phyloP scores from a whole-genome alignment of 73 alveolate species.

The Paramecium octaurelia region DNA sequence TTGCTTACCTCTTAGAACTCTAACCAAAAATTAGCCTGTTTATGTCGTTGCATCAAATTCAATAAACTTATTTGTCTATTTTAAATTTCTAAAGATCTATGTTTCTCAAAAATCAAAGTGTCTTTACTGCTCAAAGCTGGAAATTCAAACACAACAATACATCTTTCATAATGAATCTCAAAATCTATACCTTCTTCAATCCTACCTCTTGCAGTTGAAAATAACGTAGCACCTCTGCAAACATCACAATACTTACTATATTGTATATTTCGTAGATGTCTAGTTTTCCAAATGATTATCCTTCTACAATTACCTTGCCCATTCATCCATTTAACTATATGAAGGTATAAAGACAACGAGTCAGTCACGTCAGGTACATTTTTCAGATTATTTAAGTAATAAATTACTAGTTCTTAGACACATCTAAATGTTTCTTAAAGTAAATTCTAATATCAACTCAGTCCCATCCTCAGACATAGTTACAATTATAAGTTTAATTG shows the following conservation, averaged over 20 bases:
- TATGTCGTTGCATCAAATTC: slow-evolving; percentile 89
- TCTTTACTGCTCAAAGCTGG: slow-evolving; percentile 79
- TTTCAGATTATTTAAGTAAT: slow-evolving; percentile 70
- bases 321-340: slow-evolving; percentile 76
- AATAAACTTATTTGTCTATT: slow-evolving; percentile 78
- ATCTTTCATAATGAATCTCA: slow-evolving; percentile 80
- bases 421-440: slow-evolving; percentile 78
- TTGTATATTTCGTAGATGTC: slow-evolving; percentile 61
- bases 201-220: slow-evolving; percentile 86
- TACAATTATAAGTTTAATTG: slow-evolving; percentile 78
- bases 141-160: slow-evolving; percentile 84
- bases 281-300: slow-evolving; percentile 72
- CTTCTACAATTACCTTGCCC: slow-evolving; percentile 81
- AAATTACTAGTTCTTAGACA: slow-evolving; percentile 82
- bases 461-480: slow-evolving; percentile 78
- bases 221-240: slow-evolving; percentile 90
- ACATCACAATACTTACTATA: slow-evolving; percentile 78
- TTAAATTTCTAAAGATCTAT: slow-evolving; percentile 72
- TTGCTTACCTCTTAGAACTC: slow-evolving; percentile 77
- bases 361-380: slow-evolving; percentile 93
- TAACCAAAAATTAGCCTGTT: slow-evolving; percentile 78
- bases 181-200: slow-evolving; percentile 87
- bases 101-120: slow-evolving; percentile 75
- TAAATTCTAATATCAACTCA: slow-evolving; percentile 70
- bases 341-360: slow-evolving; percentile 84